phyloP scores from a whole-genome alignment of 2,329 filamentous ascomycete species.

The Zymoseptoria passerinii region DNA sequence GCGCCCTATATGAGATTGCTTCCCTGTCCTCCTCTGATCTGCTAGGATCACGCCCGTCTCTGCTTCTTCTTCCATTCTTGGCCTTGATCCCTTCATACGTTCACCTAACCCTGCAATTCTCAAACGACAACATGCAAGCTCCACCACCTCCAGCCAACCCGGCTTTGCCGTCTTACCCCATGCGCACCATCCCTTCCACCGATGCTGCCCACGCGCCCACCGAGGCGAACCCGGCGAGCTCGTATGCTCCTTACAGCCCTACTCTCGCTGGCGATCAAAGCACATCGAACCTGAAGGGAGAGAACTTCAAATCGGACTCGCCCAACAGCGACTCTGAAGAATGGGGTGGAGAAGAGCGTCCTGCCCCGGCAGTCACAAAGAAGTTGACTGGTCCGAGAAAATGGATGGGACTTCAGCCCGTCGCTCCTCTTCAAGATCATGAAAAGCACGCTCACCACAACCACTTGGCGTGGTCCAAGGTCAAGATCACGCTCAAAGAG shows the following conservation, averaged over 20 bases:
- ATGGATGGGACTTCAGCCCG: conserved; percentile 33
- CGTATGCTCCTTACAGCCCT: neutral
- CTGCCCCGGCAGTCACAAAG: neutral
- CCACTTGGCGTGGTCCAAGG: conserved; percentile 34
- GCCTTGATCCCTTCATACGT: neutral
- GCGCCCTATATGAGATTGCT: neutral
- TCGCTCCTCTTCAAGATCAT: conserved; percentile 35
- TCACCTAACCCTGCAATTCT: neutral
- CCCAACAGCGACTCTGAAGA: neutral
- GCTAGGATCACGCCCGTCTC: neutral
- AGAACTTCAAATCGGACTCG: too few relatives aligned
- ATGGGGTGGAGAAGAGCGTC: neutral
- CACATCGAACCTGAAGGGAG: neutral
- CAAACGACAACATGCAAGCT: neutral
- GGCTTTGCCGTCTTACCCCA: neutral
- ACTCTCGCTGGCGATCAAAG: neutral
- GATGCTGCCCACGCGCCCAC: neutral
- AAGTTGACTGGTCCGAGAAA: neutral
- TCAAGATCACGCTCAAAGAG: conserved; percentile 35
- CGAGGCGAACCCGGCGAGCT: neutral
- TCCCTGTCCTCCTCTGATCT: neutral
- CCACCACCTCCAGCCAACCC: neutral
- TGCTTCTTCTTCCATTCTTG: neutral
- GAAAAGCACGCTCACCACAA: conserved; percentile 32
- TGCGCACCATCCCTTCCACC: neutral